Evolutionary conservation across 495 filamentous ascomycete genomes (phyloP), one percentile per base, ranked within the genome.

Genomic region (Tricharina praecox): DNA sequence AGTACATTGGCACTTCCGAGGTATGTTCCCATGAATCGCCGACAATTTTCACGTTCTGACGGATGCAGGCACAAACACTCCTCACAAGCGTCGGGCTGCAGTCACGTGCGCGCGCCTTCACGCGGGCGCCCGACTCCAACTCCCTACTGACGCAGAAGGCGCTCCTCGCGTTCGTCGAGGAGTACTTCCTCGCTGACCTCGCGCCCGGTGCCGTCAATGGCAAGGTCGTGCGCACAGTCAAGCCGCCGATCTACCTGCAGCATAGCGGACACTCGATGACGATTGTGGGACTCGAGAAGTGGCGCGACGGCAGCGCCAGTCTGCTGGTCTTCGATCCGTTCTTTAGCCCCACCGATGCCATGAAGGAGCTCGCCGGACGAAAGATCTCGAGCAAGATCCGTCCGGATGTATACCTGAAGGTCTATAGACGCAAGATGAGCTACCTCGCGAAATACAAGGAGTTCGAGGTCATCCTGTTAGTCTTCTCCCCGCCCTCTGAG

Each of bases 1-100:
- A 95, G 58, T 97, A 87, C 54, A 95, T 97, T 62, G 90, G 90
- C 42, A 95, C 90, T 3, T 77, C 85, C 18, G 90, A 97, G 70
- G 85, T 86, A 59, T 53, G 64, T 56, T 30, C 3, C n/a, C n/a
- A n/a, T n/a, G n/a, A n/a, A n/a, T n/a, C n/a, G n/a, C n/a, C n/a
- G n/a, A n/a, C n/a, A n/a, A n/a, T n/a, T n/a, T n/a, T n/a, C n/a
- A n/a, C n/a, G n/a, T 23, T 16, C 43, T 35, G 13, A 46, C 26
- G 9, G 16, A 8, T 16, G 35, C 43, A 90, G 83, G 86, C 84
- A 3, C 75, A 87, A 65, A 83, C 85, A 16, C 71, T 93, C 50
- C 79, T 93, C 52, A 63, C 72, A 32, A 74, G 73, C 50, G 63
- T 85, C 28, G 68, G 70, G 2, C 82, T 93, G 49, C 23, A 45